These are phyloP conservation scores for Boletus vinaceobasis DNA, from an alignment of 768 basidiomycete genomes.

Conservation along the genomic window DNA sequence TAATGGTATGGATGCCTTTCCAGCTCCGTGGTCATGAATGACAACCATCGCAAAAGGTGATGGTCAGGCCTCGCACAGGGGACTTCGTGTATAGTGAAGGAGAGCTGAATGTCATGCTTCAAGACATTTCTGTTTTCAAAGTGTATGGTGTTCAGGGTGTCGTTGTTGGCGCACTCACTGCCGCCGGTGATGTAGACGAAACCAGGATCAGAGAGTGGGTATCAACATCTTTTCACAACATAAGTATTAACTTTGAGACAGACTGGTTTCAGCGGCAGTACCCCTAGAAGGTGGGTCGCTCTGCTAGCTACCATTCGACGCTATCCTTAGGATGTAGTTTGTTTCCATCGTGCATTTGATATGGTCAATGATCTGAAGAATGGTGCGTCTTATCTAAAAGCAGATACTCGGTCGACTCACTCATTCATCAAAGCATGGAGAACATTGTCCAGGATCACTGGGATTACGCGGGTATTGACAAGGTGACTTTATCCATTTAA, in stretches of 20 bases:
- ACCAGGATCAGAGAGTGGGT: constrained; percentile 47
- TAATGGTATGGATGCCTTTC: constrained; percentile 60
- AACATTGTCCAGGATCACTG: constrained; percentile 52
- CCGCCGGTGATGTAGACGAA: constrained; percentile 57
- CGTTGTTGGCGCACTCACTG: constrained; percentile 61
- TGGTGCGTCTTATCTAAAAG: constrained; percentile 36
- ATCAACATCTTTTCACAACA: neutral
- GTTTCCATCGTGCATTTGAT: constrained; percentile 79
- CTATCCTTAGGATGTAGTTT: constrained; percentile 43
- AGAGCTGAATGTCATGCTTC: constrained; percentile 71
- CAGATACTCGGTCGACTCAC: neutral
- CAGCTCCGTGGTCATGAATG: neutral
- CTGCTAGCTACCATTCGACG: neutral
- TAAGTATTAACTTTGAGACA: constrained; percentile 21
- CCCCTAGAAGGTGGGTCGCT: constrained; percentile 56
- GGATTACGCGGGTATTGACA: constrained; percentile 74
- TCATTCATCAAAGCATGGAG: constrained; percentile 24
- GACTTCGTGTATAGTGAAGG: constrained; percentile 70
- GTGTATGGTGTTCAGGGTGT: constrained; percentile 57
- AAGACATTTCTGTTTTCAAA: constrained; percentile 66
- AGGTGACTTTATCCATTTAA: constrained; percentile 45
- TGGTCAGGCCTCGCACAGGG: constrained; percentile 77
- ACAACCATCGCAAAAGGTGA: constrained; percentile 44
- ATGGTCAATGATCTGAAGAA: constrained; percentile 55
- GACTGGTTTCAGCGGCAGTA: constrained; percentile 53